These are phyloP conservation scores for Myotisia sp. DNA, from an alignment of 2,329 filamentous ascomycete species.

Conservation along the genomic window DNA sequence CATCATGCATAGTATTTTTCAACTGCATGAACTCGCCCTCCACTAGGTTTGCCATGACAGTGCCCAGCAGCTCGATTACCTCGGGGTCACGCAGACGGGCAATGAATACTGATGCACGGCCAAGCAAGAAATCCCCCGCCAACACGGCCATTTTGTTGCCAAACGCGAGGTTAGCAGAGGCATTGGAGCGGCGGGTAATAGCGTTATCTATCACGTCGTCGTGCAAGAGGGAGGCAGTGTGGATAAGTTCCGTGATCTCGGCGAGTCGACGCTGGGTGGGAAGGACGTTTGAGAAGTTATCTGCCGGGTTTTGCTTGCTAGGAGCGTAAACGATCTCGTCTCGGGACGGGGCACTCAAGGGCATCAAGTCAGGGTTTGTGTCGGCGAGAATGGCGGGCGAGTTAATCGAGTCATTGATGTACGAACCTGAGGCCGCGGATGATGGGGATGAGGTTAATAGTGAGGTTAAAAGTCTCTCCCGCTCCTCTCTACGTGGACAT, in stretches of 20 bases:
- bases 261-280: conserved; percentile 86
- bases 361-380: conserved; percentile 55
- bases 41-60: conserved; percentile 92
- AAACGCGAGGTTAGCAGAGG: conserved; percentile 86
- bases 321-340: conserved; percentile 1
- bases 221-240: conserved; percentile 89
- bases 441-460: conserved; percentile 14
- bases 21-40: conserved; percentile 99
- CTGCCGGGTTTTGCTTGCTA: not conserved
- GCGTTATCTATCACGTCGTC: conserved; percentile 98
- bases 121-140: conserved; percentile 90
- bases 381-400: conserved; percentile 55
- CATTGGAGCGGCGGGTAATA: conserved; percentile 63
- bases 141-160: conserved; percentile 99
- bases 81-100: conserved; percentile 83
- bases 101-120: conserved; percentile 81
- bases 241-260: conserved; percentile 94
- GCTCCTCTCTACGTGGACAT: conserved; percentile 28
- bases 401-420: conserved; percentile 48
- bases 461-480: conserved; percentile 13
- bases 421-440: conserved; percentile 7
- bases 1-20: conserved; percentile 85
- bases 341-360: conserved; percentile 37
- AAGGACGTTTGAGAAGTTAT: conserved; percentile 50
- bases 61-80: conserved; percentile 85